Conservation (phyloP, 2,329 filamentous ascomycete species). For the Canariomyces notabilis region DNA sequence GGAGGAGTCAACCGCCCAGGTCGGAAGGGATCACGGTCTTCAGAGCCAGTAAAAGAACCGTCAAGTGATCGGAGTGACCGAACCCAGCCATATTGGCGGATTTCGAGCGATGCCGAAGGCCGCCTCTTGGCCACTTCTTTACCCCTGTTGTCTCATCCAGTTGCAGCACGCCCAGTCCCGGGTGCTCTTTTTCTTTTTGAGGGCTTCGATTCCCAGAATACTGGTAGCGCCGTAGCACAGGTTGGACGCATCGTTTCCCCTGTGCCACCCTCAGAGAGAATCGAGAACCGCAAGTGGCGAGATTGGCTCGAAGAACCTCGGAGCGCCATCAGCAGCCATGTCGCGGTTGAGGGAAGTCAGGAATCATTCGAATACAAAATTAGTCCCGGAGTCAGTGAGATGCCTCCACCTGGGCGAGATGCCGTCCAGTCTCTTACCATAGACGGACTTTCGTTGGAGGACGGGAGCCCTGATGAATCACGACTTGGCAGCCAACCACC, state of each 20-base stretch:
- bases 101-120: slow-evolving; percentile 14
- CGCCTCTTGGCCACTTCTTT: slow-evolving; percentile 10
- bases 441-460: neutral
- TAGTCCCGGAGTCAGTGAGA: slow-evolving; percentile 23
- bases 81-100: slow-evolving; percentile 1
- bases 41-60: neutral
- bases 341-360: slow-evolving; percentile 9
- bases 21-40: neutral
- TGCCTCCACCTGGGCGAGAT: neutral
- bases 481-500: neutral
- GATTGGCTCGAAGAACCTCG: slow-evolving; percentile 19
- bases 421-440: neutral
- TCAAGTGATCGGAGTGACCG: neutral
- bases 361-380: slow-evolving; percentile 2
- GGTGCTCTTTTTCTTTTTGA: slow-evolving; percentile 3
- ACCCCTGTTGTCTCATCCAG: slow-evolving; percentile 16
- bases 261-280: slow-evolving; percentile 20
- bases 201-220: slow-evolving; percentile 17
- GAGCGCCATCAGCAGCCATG: slow-evolving; percentile 11
- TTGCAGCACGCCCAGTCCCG: slow-evolving; percentile 18
- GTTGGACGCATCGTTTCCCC: slow-evolving; percentile 18
- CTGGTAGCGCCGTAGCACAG: slow-evolving; percentile 25
- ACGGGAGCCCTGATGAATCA: neutral
- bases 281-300: slow-evolving; percentile 27
- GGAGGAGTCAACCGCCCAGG: neutral